phyloP scores from a whole-genome alignment of 805 yeast genomes.

The Candida yuanshanica region DNA sequence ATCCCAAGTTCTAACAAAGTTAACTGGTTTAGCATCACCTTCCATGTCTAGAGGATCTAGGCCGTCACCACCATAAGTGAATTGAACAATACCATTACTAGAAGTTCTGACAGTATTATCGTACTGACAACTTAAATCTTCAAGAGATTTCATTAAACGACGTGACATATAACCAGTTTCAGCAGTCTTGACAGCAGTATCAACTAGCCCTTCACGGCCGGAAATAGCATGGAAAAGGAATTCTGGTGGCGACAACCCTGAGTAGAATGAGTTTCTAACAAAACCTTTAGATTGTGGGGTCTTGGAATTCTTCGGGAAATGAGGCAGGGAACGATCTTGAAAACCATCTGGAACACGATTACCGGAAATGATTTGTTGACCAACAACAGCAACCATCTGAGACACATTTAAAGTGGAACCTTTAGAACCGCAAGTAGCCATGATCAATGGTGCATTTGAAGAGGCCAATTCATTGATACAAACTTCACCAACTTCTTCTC shows the following conservation, averaged over 20 bases:
- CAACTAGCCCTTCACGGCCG: conserved; percentile 99
- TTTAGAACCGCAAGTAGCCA: conserved; percentile 99
- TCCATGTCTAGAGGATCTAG: conserved; percentile 98
- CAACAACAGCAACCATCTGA: conserved; percentile 99
- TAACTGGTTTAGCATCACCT: conserved; percentile 96
- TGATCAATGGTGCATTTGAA: conserved; percentile 91
- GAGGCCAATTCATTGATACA: conserved; percentile 89
- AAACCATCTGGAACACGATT: conserved; percentile 99
- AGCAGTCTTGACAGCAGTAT: conserved; percentile 98
- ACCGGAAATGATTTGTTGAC: conserved; percentile 98
- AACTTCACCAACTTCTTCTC: conserved; percentile 98
- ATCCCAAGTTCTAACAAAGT: conserved; percentile 90
- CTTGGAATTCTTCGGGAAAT: conserved; percentile 90
- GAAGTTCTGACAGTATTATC: conserved; percentile 95
- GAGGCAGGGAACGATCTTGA: conserved; percentile 97
- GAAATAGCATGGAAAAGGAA: conserved; percentile 97
- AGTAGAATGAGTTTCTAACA: conserved; percentile 89
- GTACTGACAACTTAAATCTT: conserved; percentile 89
- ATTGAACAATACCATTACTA: conserved; percentile 93
- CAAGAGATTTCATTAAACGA: conserved; percentile 94
- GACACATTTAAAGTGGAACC: conserved; percentile 98
- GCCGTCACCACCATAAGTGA: conserved; percentile 98
- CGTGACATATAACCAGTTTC: conserved; percentile 99
- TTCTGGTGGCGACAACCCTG: conserved; percentile 95
- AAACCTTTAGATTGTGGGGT: conserved; percentile 98